Percentiles rank a stretch among this genome's conserved stretches.
phyloP scores from a whole-genome alignment of 306 rosid genomes.

The Trifolium subterraneum region DNA sequence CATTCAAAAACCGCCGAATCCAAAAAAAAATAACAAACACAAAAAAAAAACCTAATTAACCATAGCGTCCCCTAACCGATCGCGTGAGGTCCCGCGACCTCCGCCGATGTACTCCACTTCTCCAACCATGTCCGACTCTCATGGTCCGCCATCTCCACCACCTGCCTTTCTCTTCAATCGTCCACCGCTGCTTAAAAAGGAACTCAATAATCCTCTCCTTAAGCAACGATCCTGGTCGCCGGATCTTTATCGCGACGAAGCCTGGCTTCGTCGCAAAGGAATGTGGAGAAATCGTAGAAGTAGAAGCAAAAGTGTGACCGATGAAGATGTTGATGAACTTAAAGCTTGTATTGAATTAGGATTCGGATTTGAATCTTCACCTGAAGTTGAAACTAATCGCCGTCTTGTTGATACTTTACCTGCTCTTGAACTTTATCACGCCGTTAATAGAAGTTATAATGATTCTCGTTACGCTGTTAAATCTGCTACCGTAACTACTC shows the following conservation, averaged over 20 bases:
- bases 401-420: conserved; percentile 83
- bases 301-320: conserved; percentile 81
- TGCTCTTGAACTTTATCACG: conserved; percentile 80
- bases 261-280: conserved; percentile 84
- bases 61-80: conserved; percentile 52
- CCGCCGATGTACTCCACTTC: conserved; percentile 45
- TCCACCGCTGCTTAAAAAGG: background rate
- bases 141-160: conserved; percentile 34
- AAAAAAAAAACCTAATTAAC: conserved; percentile 40
- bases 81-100: conserved; percentile 91
- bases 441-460: conserved; percentile 69
- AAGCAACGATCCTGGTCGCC: conserved; percentile 98
- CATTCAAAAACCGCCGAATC: conserved; percentile 31
- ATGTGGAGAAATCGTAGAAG: conserved; percentile 70
- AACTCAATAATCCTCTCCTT: conserved; percentile 51
- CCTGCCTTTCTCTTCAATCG: conserved; percentile 43
- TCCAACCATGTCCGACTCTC: conserved; percentile 42
- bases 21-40: background rate
- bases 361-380: conserved; percentile 77
- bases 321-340: conserved; percentile 85
- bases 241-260: conserved; percentile 76
- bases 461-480: conserved; percentile 51
- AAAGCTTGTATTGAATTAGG: conserved; percentile 93
- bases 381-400: conserved; percentile 53
- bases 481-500: conserved; percentile 42